Evolutionary conservation across 2,329 filamentous ascomycete genomes (phyloP).

Genomic region (Phoma sp.): DNA sequence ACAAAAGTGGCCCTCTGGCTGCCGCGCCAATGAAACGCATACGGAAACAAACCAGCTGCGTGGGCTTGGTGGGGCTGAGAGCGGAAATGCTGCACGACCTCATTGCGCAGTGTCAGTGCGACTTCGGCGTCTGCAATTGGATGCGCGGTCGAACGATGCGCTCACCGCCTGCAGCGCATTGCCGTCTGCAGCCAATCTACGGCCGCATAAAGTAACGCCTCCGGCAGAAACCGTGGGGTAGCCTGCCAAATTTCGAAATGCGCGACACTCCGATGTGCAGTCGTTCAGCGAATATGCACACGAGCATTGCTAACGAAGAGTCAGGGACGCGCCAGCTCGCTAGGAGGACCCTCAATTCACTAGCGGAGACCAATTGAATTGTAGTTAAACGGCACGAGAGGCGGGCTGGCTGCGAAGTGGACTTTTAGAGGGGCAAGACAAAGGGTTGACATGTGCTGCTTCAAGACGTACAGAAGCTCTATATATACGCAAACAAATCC

Average conservation of each 20-base stretch:
- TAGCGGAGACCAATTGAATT: constrained; percentile 23
- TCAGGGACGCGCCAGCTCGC: constrained; percentile 12
- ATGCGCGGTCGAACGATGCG: constrained; percentile 21
- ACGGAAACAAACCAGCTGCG: constrained; percentile 32
- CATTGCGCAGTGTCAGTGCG: constrained; percentile 34
- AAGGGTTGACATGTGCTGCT: constrained; percentile 31
- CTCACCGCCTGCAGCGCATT: constrained; percentile 33
- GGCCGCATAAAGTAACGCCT: constrained; percentile 32
- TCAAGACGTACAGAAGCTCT: constrained; percentile 15
- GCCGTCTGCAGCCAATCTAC: constrained; percentile 23
- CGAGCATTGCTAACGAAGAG: constrained; percentile 24
- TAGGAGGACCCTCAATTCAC: constrained; percentile 4
- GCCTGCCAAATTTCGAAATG: constrained; percentile 37
- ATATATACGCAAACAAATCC: constrained; percentile 24
- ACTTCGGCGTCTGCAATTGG: constrained; percentile 39
- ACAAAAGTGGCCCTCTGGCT: constrained; percentile 26
- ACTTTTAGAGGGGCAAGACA: constrained; percentile 14
- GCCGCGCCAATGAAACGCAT: constrained; percentile 36
- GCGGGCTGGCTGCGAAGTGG: constrained; percentile 25
- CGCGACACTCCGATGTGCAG: constrained; percentile 32
- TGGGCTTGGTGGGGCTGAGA: constrained; percentile 39
- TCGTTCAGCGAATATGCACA: constrained; percentile 27
- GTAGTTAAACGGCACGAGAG: constrained; percentile 8
- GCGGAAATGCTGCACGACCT: constrained; percentile 36
- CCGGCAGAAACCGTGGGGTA: constrained; percentile 48